Base-by-base conservation (phyloP, 257 asterid genomes). In the Solanum lignicaule region DNA sequence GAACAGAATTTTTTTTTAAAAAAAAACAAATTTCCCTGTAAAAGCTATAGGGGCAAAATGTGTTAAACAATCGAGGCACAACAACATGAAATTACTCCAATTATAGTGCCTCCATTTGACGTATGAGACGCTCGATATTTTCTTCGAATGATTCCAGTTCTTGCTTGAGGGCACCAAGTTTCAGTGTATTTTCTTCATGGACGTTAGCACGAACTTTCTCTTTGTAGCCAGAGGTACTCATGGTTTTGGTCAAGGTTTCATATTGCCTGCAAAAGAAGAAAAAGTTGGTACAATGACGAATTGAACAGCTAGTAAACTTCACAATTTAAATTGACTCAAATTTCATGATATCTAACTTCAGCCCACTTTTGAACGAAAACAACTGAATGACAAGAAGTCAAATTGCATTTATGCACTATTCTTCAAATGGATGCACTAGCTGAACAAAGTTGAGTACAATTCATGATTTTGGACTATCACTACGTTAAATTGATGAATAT, bases 151-250 rank as follows among this genome's bases (percentile, higher is more conserved):
- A 93, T 65, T 91, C 41, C 32, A 91, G 89, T 86, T 95, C 98
- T 85, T 92, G 91, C 92, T 93, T 58, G 11, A 95, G 88, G 0
- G 95, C 73, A 4, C 93, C 92, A 71, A 95, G 91, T 87, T 94
- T 95, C 1, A 86, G 88, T 72, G 87, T 94, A 55, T 97, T 94
- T 65, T 38, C 91, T 86, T 93, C 94, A 31, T 93, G 99, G 62
- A 95, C 89, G 20, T 89, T 89, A 20, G 85, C 89, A 0, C 95
- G 98, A 43, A 93, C 98, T 84, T 97, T 97, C 90, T 95, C 99
- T 88, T 92, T 90, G 88, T 95, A 95, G 16, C 98, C 94, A 5
- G 93, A 83, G 21, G 95, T 96, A 86, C 89, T 93, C 84, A 90
- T 91, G 85, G 84, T 93, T 93, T 94, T 95, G 89, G 55, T 82